phyloP scores from a whole-genome alignment of 2,329 filamentous ascomycete genomes.

The Fusarium sulawesiense region DNA sequence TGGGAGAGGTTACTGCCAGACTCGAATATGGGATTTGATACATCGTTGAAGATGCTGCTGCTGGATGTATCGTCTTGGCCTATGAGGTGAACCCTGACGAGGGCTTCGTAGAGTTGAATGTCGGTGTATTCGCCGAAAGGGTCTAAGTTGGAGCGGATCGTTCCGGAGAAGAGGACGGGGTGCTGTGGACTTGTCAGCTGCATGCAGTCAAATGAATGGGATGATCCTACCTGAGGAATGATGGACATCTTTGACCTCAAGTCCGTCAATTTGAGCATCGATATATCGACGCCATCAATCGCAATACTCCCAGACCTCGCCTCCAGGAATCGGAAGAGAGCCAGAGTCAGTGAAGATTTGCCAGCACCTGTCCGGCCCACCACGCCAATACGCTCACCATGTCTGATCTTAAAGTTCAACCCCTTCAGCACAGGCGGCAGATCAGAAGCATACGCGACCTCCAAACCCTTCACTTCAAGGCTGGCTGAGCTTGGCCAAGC shows the following conservation, averaged over 20 bases:
- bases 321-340: conserved; percentile 81
- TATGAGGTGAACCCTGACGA: background rate
- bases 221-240: conserved; percentile 64
- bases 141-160: conserved; percentile 79
- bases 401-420: conserved; percentile 71
- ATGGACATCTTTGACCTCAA: conserved; percentile 78
- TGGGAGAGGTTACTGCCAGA: conserved; percentile 79
- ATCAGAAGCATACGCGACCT: conserved; percentile 76
- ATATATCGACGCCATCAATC: conserved; percentile 80
- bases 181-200: conserved; percentile 58
- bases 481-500: conserved; percentile 79
- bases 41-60: conserved; percentile 43
- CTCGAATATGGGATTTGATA: conserved; percentile 72
- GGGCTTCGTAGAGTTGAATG: background rate
- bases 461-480: conserved; percentile 77
- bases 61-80: background rate
- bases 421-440: conserved; percentile 76
- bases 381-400: conserved; percentile 76
- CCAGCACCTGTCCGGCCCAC: conserved; percentile 82
- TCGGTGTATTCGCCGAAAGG: conserved; percentile 3
- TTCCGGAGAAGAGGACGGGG: conserved; percentile 84
- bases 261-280: conserved; percentile 73
- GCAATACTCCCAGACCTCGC: conserved; percentile 70
- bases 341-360: conserved; percentile 79
- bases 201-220: background rate